phyloP scores from a whole-genome alignment of 306 rosid genomes.

The Pachyrhizus erosus region DNA sequence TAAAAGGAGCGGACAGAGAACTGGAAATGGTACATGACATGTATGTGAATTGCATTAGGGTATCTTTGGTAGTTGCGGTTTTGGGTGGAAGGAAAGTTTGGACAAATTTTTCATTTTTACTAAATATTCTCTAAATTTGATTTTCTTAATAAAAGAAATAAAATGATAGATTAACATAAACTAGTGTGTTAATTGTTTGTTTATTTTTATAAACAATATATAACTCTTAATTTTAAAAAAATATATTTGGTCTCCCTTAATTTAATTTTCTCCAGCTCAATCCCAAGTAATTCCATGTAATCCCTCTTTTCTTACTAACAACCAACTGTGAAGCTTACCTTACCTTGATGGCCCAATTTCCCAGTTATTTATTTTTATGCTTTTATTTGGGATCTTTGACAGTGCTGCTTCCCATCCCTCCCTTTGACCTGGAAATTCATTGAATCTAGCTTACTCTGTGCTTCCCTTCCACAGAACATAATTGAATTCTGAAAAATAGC shows the following conservation, averaged over 20 bases:
- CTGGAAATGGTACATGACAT: neutral
- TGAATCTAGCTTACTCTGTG: constrained; percentile 1
- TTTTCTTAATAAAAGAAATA: neutral
- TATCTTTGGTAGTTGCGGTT: neutral
- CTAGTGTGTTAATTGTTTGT: neutral
- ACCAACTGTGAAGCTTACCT: neutral
- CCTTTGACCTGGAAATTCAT: constrained; percentile 11
- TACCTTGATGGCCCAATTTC: neutral
- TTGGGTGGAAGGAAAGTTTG: neutral
- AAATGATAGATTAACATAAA: neutral
- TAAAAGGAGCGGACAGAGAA: no score
- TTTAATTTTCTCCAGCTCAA: neutral
- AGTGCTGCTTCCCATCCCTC: constrained; percentile 1
- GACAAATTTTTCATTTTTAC: neutral
- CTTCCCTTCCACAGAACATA: neutral
- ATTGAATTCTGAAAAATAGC: neutral
- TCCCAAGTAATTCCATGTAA: neutral
- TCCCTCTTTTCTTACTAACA: neutral
- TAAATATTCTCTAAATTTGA: neutral
- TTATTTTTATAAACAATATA: neutral
- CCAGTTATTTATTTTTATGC: neutral
- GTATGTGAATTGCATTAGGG: neutral
- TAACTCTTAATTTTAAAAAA: neutral
- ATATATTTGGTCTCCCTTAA: neutral
- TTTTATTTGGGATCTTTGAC: neutral